These are phyloP conservation scores for Venturia asperata DNA, from an alignment of 2,329 filamentous ascomycete genomes.

Conservation along the genomic window DNA sequence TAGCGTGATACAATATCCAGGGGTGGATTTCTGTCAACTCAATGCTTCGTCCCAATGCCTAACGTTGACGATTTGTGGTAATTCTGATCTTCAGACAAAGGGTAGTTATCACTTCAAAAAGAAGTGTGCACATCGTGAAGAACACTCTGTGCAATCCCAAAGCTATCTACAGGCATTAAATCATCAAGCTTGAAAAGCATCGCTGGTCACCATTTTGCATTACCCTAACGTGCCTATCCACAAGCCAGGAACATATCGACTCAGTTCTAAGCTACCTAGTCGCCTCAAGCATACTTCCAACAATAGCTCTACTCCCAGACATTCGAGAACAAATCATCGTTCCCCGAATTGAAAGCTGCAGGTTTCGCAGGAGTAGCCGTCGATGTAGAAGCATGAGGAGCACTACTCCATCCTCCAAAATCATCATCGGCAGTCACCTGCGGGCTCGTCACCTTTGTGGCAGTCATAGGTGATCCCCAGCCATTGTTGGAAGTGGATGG, in stretches of 20 bases:
- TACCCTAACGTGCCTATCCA: background rate
- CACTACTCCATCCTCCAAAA: constrained; percentile 87
- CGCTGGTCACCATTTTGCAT: background rate
- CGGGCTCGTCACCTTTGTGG: background rate
- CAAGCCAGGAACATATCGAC: background rate
- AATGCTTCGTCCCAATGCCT: no score
- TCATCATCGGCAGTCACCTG: constrained; percentile 66
- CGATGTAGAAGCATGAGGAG: constrained; percentile 44
- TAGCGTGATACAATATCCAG: background rate
- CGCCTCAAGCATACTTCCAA: background rate
- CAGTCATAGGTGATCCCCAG: constrained; percentile 56
- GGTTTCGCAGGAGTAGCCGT: constrained; percentile 39
- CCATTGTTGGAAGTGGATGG: constrained; percentile 51
- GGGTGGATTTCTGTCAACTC: no score
- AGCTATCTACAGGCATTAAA: constrained; percentile 6
- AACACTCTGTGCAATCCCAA: background rate
- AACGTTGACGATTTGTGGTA: no score
- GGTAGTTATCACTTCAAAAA: no score
- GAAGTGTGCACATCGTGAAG: no score
- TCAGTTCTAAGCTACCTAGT: background rate
- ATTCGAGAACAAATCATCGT: constrained; percentile 88
- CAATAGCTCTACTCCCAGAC: constrained; percentile 65
- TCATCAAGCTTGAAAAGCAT: constrained; percentile 3
- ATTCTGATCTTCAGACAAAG: no score
- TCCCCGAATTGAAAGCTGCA: constrained; percentile 47